A percentile compares a stretch with the other conserved stretches of the same genome.
phyloP scores from a whole-genome alignment of 192 early-diverging fungal genomes.

The Haplosporangium gracile region DNA sequence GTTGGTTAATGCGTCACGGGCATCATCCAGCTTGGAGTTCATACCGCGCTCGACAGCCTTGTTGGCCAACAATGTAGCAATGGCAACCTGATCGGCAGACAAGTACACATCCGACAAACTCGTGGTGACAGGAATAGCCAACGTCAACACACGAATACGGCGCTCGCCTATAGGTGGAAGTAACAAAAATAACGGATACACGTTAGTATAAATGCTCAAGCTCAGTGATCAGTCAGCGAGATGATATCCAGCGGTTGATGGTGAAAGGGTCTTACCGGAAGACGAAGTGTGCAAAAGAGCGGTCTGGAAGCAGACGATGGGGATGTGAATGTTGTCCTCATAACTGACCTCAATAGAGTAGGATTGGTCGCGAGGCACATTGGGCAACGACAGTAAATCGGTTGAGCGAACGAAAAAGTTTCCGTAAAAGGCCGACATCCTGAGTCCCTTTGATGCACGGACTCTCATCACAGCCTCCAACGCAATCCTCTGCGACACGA shows the following conservation, averaged over 20 bases:
- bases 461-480: slow-evolving; percentile 93
- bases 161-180: slow-evolving; percentile 69
- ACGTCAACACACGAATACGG: slow-evolving; percentile 91
- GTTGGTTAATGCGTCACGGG: slow-evolving; percentile 89
- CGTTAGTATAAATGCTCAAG: not conserved
- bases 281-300: slow-evolving; percentile 91
- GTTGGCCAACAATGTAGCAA: slow-evolving; percentile 84
- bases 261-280: slow-evolving; percentile 60
- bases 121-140: slow-evolving; percentile 87
- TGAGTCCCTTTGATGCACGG: slow-evolving; percentile 87
- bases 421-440: slow-evolving; percentile 92
- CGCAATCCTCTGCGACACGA: slow-evolving; percentile 80
- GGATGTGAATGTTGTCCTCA: slow-evolving; percentile 78
- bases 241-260: not conserved
- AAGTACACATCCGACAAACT: slow-evolving; percentile 83
- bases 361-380: slow-evolving; percentile 90
- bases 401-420: slow-evolving; percentile 97
- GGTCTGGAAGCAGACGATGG: slow-evolving; percentile 91
- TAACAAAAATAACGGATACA: slow-evolving; percentile 8
- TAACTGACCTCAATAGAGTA: slow-evolving; percentile 86
- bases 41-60: slow-evolving; percentile 91
- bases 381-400: slow-evolving; percentile 90
- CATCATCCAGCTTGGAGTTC: slow-evolving; percentile 89
- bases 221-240: not conserved
- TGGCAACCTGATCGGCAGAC: slow-evolving; percentile 85